Evolutionary conservation across 495 filamentous ascomycete species (phyloP).

Genomic region (Neurospora sp.): DNA sequence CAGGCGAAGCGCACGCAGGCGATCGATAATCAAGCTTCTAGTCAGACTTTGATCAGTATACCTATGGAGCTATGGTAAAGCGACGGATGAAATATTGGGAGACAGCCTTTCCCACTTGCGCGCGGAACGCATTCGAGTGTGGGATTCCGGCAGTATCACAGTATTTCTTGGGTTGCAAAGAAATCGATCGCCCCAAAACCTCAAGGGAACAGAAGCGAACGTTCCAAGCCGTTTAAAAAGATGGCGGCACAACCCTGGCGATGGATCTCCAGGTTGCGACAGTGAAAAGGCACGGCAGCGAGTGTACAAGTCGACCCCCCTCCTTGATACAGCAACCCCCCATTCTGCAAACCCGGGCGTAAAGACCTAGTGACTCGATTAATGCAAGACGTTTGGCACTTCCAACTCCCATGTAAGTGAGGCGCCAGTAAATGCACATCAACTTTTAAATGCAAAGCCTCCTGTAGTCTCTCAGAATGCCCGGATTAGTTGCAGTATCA

Average conservation of each 20-base stretch:
- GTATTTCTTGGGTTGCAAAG: background rate
- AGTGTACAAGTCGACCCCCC: background rate
- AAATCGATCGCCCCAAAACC: background rate
- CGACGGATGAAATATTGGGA: background rate
- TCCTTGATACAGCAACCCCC: background rate
- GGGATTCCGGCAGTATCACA: background rate
- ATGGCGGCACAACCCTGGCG: background rate
- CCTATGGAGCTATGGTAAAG: background rate
- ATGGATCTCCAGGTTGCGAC: background rate
- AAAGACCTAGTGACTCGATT: background rate
- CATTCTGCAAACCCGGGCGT: background rate
- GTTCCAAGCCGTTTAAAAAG: background rate
- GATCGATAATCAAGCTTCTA: background rate
- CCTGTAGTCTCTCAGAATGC: background rate
- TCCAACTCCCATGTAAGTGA: background rate
- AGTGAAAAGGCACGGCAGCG: background rate
- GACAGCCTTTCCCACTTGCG: background rate
- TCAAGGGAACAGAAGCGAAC: background rate
- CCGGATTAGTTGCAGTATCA: background rate
- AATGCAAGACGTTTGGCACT: background rate
- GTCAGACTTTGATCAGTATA: background rate
- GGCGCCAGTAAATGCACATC: background rate
- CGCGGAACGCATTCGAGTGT: background rate
- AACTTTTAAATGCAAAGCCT: background rate
- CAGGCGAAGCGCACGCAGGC: background rate